Conservation (phyloP, 2,329 filamentous ascomycete species). For the Mycosphaerella arachidis region DNA sequence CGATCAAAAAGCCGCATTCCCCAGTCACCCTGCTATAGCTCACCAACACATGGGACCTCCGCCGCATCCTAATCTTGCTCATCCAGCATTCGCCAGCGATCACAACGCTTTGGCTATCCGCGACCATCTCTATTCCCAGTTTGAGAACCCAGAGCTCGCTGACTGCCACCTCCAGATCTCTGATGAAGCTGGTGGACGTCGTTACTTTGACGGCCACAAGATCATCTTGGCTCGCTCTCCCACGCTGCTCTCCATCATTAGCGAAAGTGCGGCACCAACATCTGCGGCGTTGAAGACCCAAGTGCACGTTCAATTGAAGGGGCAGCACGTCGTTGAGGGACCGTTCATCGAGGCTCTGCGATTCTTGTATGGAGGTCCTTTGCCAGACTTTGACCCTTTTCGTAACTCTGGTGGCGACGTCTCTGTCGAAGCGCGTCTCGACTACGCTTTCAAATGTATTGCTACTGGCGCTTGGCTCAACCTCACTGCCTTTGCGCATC, state of each 20-base stretch:
- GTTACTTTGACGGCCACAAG: conserved; percentile 28
- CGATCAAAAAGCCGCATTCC: conserved; percentile 10
- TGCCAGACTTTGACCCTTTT: conserved; percentile 23
- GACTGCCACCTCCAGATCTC: conserved; percentile 32
- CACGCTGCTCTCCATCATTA: conserved; percentile 25
- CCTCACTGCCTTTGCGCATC: conserved; percentile 50
- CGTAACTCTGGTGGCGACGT: conserved; percentile 6
- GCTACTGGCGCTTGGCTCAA: conserved; percentile 58
- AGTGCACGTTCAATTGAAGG: conserved; percentile 19
- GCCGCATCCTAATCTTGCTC: conserved; percentile 17
- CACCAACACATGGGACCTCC: conserved; percentile 13
- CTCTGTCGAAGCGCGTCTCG: conserved; percentile 23
- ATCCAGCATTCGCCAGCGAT: conserved; percentile 19
- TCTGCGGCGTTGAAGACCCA: conserved; percentile 14
- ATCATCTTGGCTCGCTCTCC: conserved; percentile 31
- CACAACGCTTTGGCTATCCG: conserved; percentile 30
- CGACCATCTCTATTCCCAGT: conserved; percentile 27
- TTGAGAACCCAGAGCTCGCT: conserved; percentile 26
- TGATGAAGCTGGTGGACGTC: conserved; percentile 18
- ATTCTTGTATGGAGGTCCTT: conserved; percentile 32
- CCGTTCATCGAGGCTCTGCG: conserved; percentile 28
- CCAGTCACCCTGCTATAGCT: conserved; percentile 11
- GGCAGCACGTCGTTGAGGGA: conserved; percentile 20
- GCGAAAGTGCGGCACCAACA: conserved; percentile 8
- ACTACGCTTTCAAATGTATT: conserved; percentile 56